A percentile compares a stretch with the other conserved stretches of the same genome.
phyloP scores from a whole-genome alignment of 352 stramenopile species.

The Phytophthora boehmeriae region DNA sequence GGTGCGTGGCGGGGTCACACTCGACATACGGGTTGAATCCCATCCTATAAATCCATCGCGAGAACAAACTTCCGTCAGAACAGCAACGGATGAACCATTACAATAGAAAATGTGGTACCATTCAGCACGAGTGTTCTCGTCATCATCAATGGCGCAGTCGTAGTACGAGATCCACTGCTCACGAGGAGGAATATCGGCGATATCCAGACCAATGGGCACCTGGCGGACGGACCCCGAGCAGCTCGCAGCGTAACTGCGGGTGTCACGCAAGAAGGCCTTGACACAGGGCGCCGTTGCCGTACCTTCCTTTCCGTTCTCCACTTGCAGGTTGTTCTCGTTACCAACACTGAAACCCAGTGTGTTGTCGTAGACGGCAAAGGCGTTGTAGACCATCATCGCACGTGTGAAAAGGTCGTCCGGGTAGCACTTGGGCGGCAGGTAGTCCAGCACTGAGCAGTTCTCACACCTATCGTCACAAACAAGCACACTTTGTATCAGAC shows the following conservation, averaged over 20 bases:
- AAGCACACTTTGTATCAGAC: background rate
- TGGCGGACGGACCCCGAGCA: slow-evolving; percentile 48
- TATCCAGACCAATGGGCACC: slow-evolving; percentile 69
- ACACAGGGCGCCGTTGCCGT: slow-evolving; percentile 57
- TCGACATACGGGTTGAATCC: slow-evolving; percentile 71
- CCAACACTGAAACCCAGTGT: slow-evolving; percentile 62
- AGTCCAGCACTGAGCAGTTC: slow-evolving; percentile 60
- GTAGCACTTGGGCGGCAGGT: slow-evolving; percentile 58
- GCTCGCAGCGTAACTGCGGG: slow-evolving; percentile 48
- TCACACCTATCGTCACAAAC: slow-evolving; percentile 44
- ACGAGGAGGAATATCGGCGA: slow-evolving; percentile 61
- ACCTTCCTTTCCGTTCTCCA: slow-evolving; percentile 27
- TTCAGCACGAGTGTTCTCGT: slow-evolving; percentile 60
- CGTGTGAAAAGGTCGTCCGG: slow-evolving; percentile 56
- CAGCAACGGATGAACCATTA: background rate
- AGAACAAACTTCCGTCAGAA: background rate
- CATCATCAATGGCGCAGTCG: slow-evolving; percentile 55
- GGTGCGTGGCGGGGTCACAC: slow-evolving; percentile 56
- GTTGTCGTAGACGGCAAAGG: slow-evolving; percentile 80
- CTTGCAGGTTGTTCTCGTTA: slow-evolving; percentile 66
- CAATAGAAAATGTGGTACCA: slow-evolving; percentile 29
- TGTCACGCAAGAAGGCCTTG: slow-evolving; percentile 70
- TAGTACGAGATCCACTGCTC: slow-evolving; percentile 65
- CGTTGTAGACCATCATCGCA: slow-evolving; percentile 69
- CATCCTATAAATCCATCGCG: slow-evolving; percentile 19